phyloP scores from a whole-genome alignment of 2,329 filamentous ascomycete genomes.

The Trichoderma sp. region DNA sequence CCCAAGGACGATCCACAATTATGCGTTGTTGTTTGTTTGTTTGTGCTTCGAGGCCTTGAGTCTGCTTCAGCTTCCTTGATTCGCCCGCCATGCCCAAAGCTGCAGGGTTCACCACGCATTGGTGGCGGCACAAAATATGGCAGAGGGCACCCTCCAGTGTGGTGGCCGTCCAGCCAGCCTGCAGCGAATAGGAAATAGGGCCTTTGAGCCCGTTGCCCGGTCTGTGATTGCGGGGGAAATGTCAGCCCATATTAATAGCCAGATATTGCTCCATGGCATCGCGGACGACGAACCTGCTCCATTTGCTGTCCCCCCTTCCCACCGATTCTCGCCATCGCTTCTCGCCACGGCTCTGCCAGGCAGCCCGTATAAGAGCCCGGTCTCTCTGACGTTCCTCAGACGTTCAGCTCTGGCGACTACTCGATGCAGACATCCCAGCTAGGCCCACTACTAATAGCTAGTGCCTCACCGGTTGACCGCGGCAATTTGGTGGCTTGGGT shows the following conservation, averaged over 20 bases:
- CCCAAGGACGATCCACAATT: neutral
- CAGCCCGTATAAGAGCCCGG: neutral
- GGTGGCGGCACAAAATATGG: neutral
- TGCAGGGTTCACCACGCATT: neutral
- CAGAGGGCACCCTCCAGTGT: neutral
- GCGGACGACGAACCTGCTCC: neutral
- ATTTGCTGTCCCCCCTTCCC: neutral
- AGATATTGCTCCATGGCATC: neutral
- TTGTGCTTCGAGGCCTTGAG: neutral
- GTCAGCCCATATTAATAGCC: neutral
- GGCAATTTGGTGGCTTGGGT: conserved; percentile 15
- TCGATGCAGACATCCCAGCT: neutral
- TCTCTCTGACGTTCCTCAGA: neutral
- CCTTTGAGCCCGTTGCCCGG: neutral
- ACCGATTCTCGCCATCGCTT: neutral
- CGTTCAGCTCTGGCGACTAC: conserved; percentile 5
- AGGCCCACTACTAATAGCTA: neutral
- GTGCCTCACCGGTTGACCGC: conserved; percentile 3
- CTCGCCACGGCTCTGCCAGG: neutral
- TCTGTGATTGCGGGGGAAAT: too few species aligned
- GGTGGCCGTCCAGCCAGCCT: neutral
- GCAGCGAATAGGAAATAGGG: neutral
- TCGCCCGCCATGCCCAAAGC: neutral
- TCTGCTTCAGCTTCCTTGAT: neutral
- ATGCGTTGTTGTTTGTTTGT: neutral